Evolutionary conservation across 208 protist genomes (phyloP), one percentile per base, ranked within the genome.

Genomic region (Crithidia acanthocephali): DNA sequence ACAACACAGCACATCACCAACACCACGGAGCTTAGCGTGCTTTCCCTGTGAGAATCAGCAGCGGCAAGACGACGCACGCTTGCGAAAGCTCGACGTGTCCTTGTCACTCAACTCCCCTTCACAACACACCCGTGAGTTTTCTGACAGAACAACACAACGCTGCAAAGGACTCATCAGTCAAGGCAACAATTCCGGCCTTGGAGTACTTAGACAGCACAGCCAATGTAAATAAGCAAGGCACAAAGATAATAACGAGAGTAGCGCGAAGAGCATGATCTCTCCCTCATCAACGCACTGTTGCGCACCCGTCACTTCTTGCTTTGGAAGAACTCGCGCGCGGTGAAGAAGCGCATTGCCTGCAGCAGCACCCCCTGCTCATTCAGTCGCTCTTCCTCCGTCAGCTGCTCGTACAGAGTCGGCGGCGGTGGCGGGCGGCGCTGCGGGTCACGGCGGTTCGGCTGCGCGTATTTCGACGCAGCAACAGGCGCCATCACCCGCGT

Each of bases 261-360:
- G 9, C 37, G 13, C 37, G 37, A n/a, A n/a, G 15, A 22, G 45
- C 45, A 50, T n/a, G 10, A 10, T 13, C 18, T 50, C 45, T n/a
- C n/a, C n/a, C n/a, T n/a, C 45, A 50, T 16, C 45, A 4, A n/a
- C 15, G 5, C 18, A 22, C 45, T 16, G 20, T 13, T 44, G 37
- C 37, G 7, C 9, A 44, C 13, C 32, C 30, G 32, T 55, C 53
- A 48, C 30, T 59, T 50, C 40, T 74, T 62, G 33, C 50, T 48
- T 37, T 86, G 44, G 53, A 97, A 91, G 71, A 95, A 97, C 25
- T 90, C 70, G 1, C 77, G 59, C n/a, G 72, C 75, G 1, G 88
- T 85, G 66, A 97, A 95, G 66, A 92, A 95, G 22, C 87, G 88
- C 28, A 95, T 72, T 11, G 90, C 90, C 78, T 97, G 92, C 40